Percentiles rank a stretch among this genome's conserved stretches.
Conservation (phyloP, 306 rosid genomes). For the Glycyrrhiza uralensis region DNA sequence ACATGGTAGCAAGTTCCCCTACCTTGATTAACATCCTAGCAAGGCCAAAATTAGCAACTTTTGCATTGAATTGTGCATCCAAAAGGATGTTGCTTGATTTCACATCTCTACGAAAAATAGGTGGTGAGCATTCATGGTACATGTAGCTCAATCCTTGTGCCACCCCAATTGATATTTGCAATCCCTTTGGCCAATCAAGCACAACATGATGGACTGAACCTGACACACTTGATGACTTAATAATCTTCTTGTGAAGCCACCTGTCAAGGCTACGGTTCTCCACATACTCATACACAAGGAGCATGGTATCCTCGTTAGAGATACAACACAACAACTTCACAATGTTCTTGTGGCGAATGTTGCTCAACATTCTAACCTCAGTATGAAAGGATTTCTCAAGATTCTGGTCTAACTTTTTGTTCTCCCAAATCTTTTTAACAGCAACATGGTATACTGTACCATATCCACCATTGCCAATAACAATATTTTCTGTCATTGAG, state of each 20-base stretch:
- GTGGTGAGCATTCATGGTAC: constrained; percentile 74
- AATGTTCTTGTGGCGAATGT: constrained; percentile 73
- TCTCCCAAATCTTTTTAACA: constrained; percentile 60
- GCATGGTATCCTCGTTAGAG: constrained; percentile 52
- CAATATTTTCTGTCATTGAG: constrained; percentile 42
- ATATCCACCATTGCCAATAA: constrained; percentile 77
- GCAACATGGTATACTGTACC: constrained; percentile 80
- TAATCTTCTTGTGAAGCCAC: constrained; percentile 53
- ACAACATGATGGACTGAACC: constrained; percentile 19
- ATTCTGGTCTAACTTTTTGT: constrained; percentile 46
- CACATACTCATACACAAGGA: constrained; percentile 73
- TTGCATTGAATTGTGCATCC: constrained; percentile 67
- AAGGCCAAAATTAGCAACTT: constrained; percentile 84
- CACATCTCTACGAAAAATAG: constrained; percentile 71
- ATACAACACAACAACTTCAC: constrained; percentile 72
- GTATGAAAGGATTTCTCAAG: constrained; percentile 68
- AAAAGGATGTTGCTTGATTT: constrained; percentile 79
- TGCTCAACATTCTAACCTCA: constrained; percentile 66
- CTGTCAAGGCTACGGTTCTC: constrained; percentile 68
- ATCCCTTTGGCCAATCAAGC: constrained; percentile 63
- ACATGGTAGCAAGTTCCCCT: constrained; percentile 70
- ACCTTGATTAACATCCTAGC: constrained; percentile 64
- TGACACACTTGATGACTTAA: constrained; percentile 19
- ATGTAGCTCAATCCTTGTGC: constrained; percentile 83
- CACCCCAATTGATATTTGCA: constrained; percentile 61